These are phyloP conservation scores for Phialemoniopsis sp. DNA, from an alignment of 2,329 filamentous ascomycete genomes.

Conservation along the genomic window DNA sequence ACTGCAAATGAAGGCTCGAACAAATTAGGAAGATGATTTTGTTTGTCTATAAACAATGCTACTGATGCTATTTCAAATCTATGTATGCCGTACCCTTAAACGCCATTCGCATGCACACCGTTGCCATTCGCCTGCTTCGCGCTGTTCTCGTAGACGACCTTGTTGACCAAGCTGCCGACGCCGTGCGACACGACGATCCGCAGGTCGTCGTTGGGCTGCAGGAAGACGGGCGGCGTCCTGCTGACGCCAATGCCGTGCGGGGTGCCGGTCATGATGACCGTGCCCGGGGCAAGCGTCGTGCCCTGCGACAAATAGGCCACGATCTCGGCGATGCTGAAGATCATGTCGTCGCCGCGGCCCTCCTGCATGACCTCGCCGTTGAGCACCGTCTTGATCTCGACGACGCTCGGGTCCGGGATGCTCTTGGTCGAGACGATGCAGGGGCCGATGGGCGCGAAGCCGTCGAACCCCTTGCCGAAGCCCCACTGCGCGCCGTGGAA, in stretches of 20 bases:
- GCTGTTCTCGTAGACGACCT: conserved; percentile 2
- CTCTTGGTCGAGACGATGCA: conserved; percentile 21
- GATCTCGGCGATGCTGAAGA: conserved; percentile 28
- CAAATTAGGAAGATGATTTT: no score
- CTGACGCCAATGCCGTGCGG: conserved; percentile 35
- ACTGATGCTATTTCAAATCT: no score
- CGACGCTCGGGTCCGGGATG: conserved; percentile 22
- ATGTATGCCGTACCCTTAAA: no score
- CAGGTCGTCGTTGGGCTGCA: conserved; percentile 18
- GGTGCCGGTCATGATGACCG: conserved; percentile 34
- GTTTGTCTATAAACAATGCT: no score
- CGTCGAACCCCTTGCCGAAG: conserved; percentile 32
- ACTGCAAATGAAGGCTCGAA: no score
- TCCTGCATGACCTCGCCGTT: conserved; percentile 32
- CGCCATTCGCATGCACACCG: no score
- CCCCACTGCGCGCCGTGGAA: conserved; percentile 32
- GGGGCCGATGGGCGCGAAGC: conserved; percentile 29
- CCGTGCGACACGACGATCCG: conserved; percentile 5
- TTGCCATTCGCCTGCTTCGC: no score
- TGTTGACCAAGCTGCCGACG: conserved; percentile 3
- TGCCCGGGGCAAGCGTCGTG: conserved; percentile 29
- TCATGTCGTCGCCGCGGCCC: conserved; percentile 20
- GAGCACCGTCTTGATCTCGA: conserved; percentile 24
- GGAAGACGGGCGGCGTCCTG: conserved; percentile 21
- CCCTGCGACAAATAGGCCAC: conserved; percentile 29